These are phyloP conservation scores for Trametes sp. DNA, from an alignment of 1,284 basidiomycete genomes.

Conservation along the genomic window DNA sequence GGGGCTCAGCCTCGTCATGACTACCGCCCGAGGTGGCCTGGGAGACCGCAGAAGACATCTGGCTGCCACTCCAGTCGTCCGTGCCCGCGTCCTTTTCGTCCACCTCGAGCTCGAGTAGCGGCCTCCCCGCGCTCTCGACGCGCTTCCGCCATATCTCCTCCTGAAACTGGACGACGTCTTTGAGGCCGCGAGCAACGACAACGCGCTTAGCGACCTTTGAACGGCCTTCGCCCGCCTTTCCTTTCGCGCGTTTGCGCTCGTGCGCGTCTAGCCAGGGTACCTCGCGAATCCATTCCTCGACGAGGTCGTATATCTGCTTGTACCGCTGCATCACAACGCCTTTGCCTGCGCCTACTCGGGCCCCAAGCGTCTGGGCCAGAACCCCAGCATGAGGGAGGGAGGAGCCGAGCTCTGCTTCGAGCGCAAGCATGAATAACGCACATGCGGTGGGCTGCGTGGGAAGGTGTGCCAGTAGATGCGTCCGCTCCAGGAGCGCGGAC, in stretches of 20 bases:
- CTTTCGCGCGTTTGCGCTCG: slow-evolving; percentile 43
- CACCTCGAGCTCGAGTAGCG: slow-evolving; percentile 49
- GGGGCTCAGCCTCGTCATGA: slow-evolving; percentile 21
- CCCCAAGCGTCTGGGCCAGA: slow-evolving; percentile 62
- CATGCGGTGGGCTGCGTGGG: slow-evolving; percentile 64
- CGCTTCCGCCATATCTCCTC: slow-evolving; percentile 61
- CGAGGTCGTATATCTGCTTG: slow-evolving; percentile 63
- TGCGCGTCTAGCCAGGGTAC: slow-evolving; percentile 70
- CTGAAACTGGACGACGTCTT: slow-evolving; percentile 73
- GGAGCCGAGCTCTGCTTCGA: slow-evolving; percentile 70
- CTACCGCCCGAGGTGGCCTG: slow-evolving; percentile 11
- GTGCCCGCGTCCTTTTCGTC: slow-evolving; percentile 44
- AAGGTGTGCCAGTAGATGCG: slow-evolving; percentile 46
- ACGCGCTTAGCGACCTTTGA: slow-evolving; percentile 66
- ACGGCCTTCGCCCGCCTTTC: slow-evolving; percentile 46
- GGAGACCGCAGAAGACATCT: slow-evolving; percentile 7
- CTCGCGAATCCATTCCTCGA: slow-evolving; percentile 65
- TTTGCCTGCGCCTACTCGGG: slow-evolving; percentile 56
- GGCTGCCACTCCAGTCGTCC: slow-evolving; percentile 30
- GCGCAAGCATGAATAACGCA: slow-evolving; percentile 72
- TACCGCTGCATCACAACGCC: slow-evolving; percentile 72
- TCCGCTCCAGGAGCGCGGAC: slow-evolving; percentile 56
- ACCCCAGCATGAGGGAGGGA: slow-evolving; percentile 61
- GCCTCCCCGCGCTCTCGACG: slow-evolving; percentile 43
- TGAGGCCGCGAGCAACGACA: slow-evolving; percentile 67